Base-by-base conservation (phyloP, 208 protist genomes). In the Jaenimonas drosophilae region DNA sequence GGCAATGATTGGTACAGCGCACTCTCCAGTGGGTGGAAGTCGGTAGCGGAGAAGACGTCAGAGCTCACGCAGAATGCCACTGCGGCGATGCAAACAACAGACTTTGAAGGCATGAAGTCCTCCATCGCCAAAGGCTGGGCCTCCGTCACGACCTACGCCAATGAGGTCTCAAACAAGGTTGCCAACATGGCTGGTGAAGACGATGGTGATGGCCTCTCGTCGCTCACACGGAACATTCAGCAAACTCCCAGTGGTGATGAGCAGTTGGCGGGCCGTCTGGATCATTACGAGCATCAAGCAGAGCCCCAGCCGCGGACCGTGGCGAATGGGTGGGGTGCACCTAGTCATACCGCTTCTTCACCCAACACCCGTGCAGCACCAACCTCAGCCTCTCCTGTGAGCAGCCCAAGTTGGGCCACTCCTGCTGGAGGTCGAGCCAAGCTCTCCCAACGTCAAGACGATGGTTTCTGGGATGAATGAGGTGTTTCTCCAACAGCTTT, bases 61-160 rank as follows among this genome's bases (percentile, higher is more conserved):
- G 74, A 72, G 45, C 21, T 94, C 14, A 77, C 81, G 3, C 68
- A 75, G 23, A 57, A 60, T 6, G 86, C 86, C 0, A 52, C 69
- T 0, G 60, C 73, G 37, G 69, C 75, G 17, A 48, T 89, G 3
- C 47, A 73, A 44, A 57, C 65, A 17, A 51, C 76, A 0, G 71
- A 94, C 31, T 50, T 84, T 47, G 73, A 76, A 2, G 65, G 66
- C 9, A 49, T 88, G 9, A 79, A 71, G 37, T 44, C 47, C 20
- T 62, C 65, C 1, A 33, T 89, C 9, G 29, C 64, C n/a, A 46
- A 69, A 7, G 68, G 64, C 1, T 94, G 77, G 77, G 54, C 24
- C 19, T 55, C 62, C 14, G 62, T 90, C 2, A 59, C 71, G 0
- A 40, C 42, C 20, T 80, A 74, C 42, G 63, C 77, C 2, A 66